Evolutionary conservation across 2,329 filamentous ascomycete genomes (phyloP).

Genomic region (Sarocladiaceae sp.): DNA sequence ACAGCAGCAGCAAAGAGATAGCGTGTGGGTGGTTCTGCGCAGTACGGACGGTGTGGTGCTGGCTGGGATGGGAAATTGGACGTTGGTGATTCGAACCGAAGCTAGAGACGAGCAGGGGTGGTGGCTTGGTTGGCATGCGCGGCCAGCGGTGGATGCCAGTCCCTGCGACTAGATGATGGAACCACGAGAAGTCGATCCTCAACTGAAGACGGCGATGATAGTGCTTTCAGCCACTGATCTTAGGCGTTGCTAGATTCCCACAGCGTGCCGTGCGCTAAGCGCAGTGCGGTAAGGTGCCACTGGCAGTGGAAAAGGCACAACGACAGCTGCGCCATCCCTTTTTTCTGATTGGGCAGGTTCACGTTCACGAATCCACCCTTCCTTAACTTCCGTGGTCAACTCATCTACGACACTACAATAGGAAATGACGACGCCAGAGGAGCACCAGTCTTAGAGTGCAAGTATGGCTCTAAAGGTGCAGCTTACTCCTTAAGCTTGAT

Average conservation of each 20-base stretch:
- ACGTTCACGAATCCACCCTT: background rate
- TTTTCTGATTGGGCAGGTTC: background rate
- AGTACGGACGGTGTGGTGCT: background rate
- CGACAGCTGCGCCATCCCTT: conserved; percentile 3
- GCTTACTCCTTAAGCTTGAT: conserved; percentile 2
- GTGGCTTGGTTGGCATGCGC: background rate
- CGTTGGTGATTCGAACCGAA: conserved; percentile 9
- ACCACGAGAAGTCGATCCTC: too few relatives aligned
- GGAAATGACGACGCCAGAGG: background rate
- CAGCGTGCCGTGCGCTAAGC: background rate
- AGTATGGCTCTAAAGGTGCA: too few relatives aligned
- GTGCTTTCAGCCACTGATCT: background rate
- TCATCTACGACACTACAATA: background rate
- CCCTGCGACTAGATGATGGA: background rate
- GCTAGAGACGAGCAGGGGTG: conserved; percentile 4
- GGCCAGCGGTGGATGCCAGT: background rate
- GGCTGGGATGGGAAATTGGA: conserved; percentile 11
- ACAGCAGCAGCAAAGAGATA: conserved; percentile 3
- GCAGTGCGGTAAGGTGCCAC: background rate
- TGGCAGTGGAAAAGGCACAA: background rate
- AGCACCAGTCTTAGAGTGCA: too few relatives aligned
- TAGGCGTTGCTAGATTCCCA: background rate
- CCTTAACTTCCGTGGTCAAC: background rate
- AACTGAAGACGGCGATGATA: conserved; percentile 3
- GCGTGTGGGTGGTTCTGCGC: background rate